These are phyloP conservation scores for Bryoglossum gracile DNA, from an alignment of 495 filamentous ascomycete genomes.

Conservation along the genomic window DNA sequence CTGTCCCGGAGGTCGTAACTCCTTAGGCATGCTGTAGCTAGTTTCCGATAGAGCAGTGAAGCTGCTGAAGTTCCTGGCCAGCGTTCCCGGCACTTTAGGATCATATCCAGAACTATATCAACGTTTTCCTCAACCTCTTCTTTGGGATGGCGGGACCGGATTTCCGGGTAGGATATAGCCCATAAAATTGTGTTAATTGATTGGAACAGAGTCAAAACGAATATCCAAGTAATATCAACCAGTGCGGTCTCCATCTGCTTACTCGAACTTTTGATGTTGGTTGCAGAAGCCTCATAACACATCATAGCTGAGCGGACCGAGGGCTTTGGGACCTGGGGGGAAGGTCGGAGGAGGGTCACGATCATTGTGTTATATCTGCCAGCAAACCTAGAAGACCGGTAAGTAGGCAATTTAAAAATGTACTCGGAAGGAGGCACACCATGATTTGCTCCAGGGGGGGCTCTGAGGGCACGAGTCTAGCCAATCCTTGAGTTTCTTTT, in stretches of 20 bases:
- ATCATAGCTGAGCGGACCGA: constrained; percentile 61
- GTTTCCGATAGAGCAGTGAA: constrained; percentile 65
- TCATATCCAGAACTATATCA: constrained; percentile 62
- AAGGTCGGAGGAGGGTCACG: constrained; percentile 76
- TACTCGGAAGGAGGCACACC: constrained; percentile 32
- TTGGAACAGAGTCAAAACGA: constrained; percentile 79
- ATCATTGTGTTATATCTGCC: constrained; percentile 76
- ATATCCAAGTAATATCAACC: constrained; percentile 88
- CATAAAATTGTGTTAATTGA: constrained; percentile 82
- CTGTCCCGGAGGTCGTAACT: constrained; percentile 58
- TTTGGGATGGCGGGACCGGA: constrained; percentile 59
- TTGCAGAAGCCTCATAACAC: constrained; percentile 75
- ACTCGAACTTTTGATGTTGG: constrained; percentile 69
- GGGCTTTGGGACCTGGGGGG: constrained; percentile 81
- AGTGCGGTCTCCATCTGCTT: constrained; percentile 65
- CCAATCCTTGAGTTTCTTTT: constrained; percentile 71
- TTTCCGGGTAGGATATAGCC: constrained; percentile 76
- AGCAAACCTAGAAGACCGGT: constrained; percentile 54
- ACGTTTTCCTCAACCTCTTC: constrained; percentile 68
- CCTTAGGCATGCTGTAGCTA: constrained; percentile 75
- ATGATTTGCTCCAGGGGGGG: constrained; percentile 43
- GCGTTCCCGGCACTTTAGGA: constrained; percentile 65
- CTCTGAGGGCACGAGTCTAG: constrained; percentile 36
- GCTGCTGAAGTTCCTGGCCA: constrained; percentile 90
- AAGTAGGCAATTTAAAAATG: constrained; percentile 2